Base-by-base conservation (phyloP, 2,329 filamentous ascomycete species). In the Alternaria metachromatica region DNA sequence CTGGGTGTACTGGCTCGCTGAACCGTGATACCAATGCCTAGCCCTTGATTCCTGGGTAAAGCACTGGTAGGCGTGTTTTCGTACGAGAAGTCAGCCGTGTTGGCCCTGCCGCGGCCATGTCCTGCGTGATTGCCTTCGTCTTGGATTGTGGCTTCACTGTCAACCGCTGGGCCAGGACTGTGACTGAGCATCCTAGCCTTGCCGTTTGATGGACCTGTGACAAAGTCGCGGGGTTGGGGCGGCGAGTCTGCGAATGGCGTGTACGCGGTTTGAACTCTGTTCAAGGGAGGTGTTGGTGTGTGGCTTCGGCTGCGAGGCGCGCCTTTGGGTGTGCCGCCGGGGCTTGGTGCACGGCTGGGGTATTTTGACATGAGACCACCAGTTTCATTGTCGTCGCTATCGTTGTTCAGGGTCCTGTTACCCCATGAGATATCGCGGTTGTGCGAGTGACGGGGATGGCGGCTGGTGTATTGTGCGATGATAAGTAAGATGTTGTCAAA, bases 401-500 rank as follows among this genome's bases (percentile, higher is more conserved):
- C 13, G 48, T 57, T 37, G 48, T 43, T 41, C 37, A 61, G 10
- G 3, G 61, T 60, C 11, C 64, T 60, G n/a, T 28, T 41, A 6
- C 51, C 60, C 60, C 66, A 69, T 2, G 63, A 63, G 21, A n/a
- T 21, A 12, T 54, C 56, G 12, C 55, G 66, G 6, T 60, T 58
- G 28, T 66, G 60, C 23, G 63, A 55, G 41, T 57, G 63, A 37
- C 61, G 60, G 4, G 55, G 58, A 46, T 58, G 55, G 46, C 23
- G 46, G 18, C 11, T 58, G 1, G 56, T 66, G 41, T 69, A 59
- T 37, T 64, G 55, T 13, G 65, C 57, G 43, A 71, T 44, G 3
- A 45, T 33, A 18, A 70, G 57, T 25, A 72, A 60, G 12, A 66
- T 9, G 46, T 72, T 71, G 13, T 72, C 68, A 9, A 71, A 30